Evolutionary conservation across 1,284 basidiomycete genomes (phyloP).

Genomic region (Irpex sp.): DNA sequence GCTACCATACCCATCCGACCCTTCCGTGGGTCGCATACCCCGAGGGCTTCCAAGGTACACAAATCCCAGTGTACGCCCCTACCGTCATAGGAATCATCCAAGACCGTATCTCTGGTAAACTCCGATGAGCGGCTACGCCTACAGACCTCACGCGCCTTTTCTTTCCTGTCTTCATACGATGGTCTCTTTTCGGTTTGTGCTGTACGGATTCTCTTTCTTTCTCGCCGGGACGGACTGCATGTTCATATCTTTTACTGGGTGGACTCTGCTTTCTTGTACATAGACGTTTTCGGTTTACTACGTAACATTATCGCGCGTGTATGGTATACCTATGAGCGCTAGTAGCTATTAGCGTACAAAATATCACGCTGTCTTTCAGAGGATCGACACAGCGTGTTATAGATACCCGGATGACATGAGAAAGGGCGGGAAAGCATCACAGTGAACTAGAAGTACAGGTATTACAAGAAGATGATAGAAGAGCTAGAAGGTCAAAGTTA

Average conservation of each 20-base stretch:
- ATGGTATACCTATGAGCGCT: too few species aligned
- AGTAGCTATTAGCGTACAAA: too few species aligned
- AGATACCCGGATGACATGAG: too few species aligned
- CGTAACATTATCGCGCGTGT: too few species aligned
- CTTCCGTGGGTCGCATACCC: constrained; percentile 60
- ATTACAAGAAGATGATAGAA: too few species aligned
- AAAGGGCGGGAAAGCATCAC: too few species aligned
- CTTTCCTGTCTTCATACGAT: neutral
- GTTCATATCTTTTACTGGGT: neutral
- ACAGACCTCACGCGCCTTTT: neutral
- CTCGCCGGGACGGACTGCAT: neutral
- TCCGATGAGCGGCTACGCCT: constrained; percentile 5
- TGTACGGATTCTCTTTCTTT: neutral
- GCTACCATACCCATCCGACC: constrained; percentile 48
- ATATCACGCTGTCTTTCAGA: too few species aligned
- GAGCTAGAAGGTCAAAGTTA: too few species aligned
- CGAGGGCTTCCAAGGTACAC: constrained; percentile 69
- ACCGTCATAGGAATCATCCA: constrained; percentile 55
- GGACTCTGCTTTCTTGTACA: neutral
- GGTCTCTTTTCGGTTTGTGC: neutral
- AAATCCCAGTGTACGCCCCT: constrained; percentile 66
- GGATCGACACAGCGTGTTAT: too few species aligned
- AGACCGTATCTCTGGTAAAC: constrained; percentile 42
- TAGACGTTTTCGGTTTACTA: neutral
- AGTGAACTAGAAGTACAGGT: too few species aligned